These are phyloP conservation scores for Guadua angustifolia DNA, from an alignment of 176 grass and related monocot species.

Conservation along the genomic window DNA sequence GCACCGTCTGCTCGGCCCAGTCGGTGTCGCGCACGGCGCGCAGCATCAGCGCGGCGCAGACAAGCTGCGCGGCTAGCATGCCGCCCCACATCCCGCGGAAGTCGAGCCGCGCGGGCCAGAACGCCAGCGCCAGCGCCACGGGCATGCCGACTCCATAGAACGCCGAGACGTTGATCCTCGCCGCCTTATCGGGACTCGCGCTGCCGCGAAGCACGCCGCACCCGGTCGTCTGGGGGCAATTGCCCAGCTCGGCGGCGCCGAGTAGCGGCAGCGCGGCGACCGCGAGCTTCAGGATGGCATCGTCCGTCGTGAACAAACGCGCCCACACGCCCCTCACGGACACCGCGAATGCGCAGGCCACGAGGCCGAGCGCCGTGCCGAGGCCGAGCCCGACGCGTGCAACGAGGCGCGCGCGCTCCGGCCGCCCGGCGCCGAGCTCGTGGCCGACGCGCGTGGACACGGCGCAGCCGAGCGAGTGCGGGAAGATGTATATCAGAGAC, in stretches of 20 bases:
- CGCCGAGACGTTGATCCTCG: slow-evolving; percentile 74
- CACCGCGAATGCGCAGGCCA: slow-evolving; percentile 69
- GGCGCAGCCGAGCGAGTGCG: slow-evolving; percentile 81
- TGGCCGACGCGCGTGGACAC: slow-evolving; percentile 82
- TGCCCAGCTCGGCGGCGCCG: slow-evolving; percentile 72
- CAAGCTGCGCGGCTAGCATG: slow-evolving; percentile 84
- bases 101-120: slow-evolving; percentile 56
- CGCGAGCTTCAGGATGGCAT: slow-evolving; percentile 53
- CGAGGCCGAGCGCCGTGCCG: slow-evolving; percentile 61
- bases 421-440: slow-evolving; percentile 72
- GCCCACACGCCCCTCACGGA: slow-evolving; percentile 65
- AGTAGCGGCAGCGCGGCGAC: slow-evolving; percentile 67
- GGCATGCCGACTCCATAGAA: slow-evolving; percentile 91
- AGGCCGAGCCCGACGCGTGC: slow-evolving; percentile 60
- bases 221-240: slow-evolving; percentile 84
- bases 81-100: slow-evolving; percentile 86
- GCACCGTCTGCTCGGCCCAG: slow-evolving; percentile 70
- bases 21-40: slow-evolving; percentile 59
- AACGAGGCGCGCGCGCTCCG: slow-evolving; percentile 67
- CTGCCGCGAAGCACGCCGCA: slow-evolving; percentile 89
- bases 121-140: slow-evolving; percentile 63
- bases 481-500: slow-evolving; percentile 91
- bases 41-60: slow-evolving; percentile 78
- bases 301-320: slow-evolving; percentile 67
- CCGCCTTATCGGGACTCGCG: slow-evolving; percentile 64